Percentiles rank a stretch among this genome's conserved stretches.
Evolutionary conservation across 2,329 filamentous ascomycete genomes (phyloP).

Genomic region (Phyllosticta citrichinensis): DNA sequence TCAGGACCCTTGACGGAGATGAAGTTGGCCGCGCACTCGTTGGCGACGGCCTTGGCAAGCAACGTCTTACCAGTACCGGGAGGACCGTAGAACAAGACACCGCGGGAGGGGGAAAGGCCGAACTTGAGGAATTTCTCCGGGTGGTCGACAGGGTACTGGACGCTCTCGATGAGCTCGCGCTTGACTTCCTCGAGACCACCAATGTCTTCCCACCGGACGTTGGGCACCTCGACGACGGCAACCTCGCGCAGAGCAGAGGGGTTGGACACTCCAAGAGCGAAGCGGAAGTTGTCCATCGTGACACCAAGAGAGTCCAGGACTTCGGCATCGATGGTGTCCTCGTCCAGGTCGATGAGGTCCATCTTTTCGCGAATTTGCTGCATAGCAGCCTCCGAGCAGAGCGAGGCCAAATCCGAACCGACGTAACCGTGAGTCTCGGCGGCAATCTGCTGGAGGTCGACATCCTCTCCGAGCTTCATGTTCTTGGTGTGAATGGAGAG

Average conservation of each 20-base stretch:
- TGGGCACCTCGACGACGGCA: slow-evolving; percentile 97
- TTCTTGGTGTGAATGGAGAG: slow-evolving; percentile 99
- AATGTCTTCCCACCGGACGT: slow-evolving; percentile 99
- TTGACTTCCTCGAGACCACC: slow-evolving; percentile 97
- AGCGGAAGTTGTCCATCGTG: slow-evolving; percentile 99
- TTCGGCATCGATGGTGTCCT: slow-evolving; percentile 98
- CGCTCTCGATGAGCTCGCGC: slow-evolving; percentile 97
- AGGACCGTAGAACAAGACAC: slow-evolving; percentile 97
- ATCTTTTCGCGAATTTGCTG: slow-evolving; percentile 99
- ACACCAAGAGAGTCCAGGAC: slow-evolving; percentile 96
- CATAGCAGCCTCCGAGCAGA: slow-evolving; percentile 99
- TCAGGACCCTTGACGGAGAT: slow-evolving; percentile 99
- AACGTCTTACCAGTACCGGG: slow-evolving; percentile 99
- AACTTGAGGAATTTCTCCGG: slow-evolving; percentile 99
- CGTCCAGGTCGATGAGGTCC: slow-evolving; percentile 97
- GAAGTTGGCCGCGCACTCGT: slow-evolving; percentile 98
- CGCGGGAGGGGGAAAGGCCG: slow-evolving; percentile 90
- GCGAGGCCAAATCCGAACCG: slow-evolving; percentile 93
- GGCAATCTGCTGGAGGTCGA: slow-evolving; percentile 93
- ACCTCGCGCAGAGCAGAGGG: slow-evolving; percentile 97
- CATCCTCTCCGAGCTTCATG: slow-evolving; percentile 97
- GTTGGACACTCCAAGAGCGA: slow-evolving; percentile 95
- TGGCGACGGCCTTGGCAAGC: slow-evolving; percentile 98
- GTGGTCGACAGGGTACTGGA: slow-evolving; percentile 98
- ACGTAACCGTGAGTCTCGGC: slow-evolving; percentile 98